A percentile compares a stretch with the other conserved stretches of the same genome.
Conservation (phyloP, 306 rosid species). For the Lupinus albus region DNA sequence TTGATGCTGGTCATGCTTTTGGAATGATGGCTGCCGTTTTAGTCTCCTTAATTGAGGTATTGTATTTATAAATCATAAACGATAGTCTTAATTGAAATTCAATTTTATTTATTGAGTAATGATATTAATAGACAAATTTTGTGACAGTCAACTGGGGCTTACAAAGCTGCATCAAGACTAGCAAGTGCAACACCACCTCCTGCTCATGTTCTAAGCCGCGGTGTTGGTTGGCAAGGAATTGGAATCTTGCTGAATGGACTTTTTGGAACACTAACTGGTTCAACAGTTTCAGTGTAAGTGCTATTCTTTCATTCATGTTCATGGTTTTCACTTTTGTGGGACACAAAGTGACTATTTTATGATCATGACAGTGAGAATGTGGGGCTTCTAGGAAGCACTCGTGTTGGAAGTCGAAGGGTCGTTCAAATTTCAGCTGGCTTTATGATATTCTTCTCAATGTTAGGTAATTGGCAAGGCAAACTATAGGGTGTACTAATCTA, state of each 20-base stretch:
- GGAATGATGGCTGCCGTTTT: slow-evolving; percentile 97
- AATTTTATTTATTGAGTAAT: neutral
- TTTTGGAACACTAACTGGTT: slow-evolving; percentile 88
- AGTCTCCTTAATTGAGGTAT: slow-evolving; percentile 95
- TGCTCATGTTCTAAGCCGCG: slow-evolving; percentile 97
- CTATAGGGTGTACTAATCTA: slow-evolving; percentile 5
- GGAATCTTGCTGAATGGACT: slow-evolving; percentile 91
- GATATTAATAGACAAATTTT: slow-evolving; percentile 1
- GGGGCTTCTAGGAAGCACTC: slow-evolving; percentile 97
- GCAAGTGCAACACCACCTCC: slow-evolving; percentile 99
- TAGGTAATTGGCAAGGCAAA: slow-evolving; percentile 58
- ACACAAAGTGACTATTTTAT: slow-evolving; percentile 21
- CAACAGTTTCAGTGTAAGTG: slow-evolving; percentile 87
- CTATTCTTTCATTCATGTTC: neutral
- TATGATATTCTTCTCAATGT: slow-evolving; percentile 94
- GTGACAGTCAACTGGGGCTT: slow-evolving; percentile 91
- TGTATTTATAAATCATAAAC: neutral
- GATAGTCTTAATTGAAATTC: neutral
- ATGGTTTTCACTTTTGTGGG: slow-evolving; percentile 18
- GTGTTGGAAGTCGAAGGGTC: slow-evolving; percentile 97
- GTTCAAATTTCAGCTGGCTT: slow-evolving; percentile 97
- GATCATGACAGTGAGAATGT: slow-evolving; percentile 77
- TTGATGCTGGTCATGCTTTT: slow-evolving; percentile 88
- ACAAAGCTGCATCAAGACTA: slow-evolving; percentile 91
- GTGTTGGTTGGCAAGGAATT: slow-evolving; percentile 98